phyloP scores from a whole-genome alignment of 768 basidiomycete genomes.

The Boletus sensibilis region DNA sequence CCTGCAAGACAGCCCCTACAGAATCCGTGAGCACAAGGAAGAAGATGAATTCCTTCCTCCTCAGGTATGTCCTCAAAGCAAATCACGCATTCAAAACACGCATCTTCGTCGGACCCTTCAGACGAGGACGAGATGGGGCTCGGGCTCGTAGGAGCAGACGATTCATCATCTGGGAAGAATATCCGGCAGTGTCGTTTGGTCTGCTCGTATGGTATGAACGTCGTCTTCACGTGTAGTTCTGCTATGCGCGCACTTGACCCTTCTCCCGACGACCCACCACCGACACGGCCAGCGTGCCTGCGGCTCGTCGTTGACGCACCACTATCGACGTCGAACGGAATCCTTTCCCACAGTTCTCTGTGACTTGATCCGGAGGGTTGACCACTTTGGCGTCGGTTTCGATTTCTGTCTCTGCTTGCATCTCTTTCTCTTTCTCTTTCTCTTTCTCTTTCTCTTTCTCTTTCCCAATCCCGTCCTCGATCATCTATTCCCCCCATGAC shows the following conservation, averaged over 20 bases:
- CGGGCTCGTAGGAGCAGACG: background rate
- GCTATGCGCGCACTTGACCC: background rate
- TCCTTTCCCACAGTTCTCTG: background rate
- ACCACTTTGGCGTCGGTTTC: background rate
- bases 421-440: background rate
- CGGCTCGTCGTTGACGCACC: background rate
- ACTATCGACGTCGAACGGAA: background rate
- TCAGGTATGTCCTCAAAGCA: constrained; percentile 50
- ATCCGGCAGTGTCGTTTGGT: constrained; percentile 28
- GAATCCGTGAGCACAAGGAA: constrained; percentile 48
- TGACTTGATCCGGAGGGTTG: constrained; percentile 1
- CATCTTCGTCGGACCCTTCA: constrained; percentile 7
- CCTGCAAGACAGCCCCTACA: constrained; percentile 51
- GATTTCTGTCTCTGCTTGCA: background rate
- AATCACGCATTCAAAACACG: constrained; percentile 48
- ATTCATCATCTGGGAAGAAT: constrained; percentile 21
- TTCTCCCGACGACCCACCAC: constrained; percentile 1
- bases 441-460: too few species aligned
- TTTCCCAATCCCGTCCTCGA: constrained; percentile 22
- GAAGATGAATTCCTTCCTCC: constrained; percentile 40
- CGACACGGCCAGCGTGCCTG: background rate
- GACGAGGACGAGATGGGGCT: constrained; percentile 1
- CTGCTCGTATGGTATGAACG: constrained; percentile 18
- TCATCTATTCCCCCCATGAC: constrained; percentile 40
- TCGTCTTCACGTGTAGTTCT: background rate